Conservation (phyloP, 129 eudicot genomes). For the Escallonia rubra region DNA sequence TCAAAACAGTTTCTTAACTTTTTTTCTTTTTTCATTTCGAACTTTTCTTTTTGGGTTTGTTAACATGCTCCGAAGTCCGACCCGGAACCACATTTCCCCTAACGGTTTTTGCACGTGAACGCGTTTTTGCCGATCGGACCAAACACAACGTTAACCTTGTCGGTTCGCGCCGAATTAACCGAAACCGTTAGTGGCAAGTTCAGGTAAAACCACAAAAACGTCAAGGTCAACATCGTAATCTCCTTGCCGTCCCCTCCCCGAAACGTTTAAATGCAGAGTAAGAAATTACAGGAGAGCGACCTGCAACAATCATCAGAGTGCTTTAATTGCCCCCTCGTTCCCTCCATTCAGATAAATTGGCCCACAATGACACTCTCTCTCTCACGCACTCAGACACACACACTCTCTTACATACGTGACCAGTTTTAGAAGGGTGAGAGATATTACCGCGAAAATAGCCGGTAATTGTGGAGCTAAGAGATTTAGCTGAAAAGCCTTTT, state of each 20-base stretch:
- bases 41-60: too few relatives aligned
- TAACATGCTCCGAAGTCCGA: too few relatives aligned
- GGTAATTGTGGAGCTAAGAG: conserved; percentile 1
- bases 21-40: too few relatives aligned
- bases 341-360: background rate
- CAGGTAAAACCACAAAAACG: background rate
- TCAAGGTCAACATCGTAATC: conserved; percentile 6
- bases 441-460: background rate
- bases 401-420: background rate
- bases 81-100: too few relatives aligned
- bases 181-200: conserved; percentile 1
- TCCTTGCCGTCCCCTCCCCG: conserved; percentile 10
- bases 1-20: too few relatives aligned
- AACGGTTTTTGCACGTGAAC: background rate
- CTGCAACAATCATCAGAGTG: conserved; percentile 18
- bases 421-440: background rate
- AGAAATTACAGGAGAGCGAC: conserved; percentile 30
- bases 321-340: conserved; percentile 23
- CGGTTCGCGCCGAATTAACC: background rate
- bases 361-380: conserved; percentile 15
- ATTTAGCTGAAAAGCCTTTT: background rate
- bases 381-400: background rate
- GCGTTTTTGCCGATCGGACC: background rate
- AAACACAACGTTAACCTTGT: background rate
- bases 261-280: conserved; percentile 35